A percentile compares a stretch with the other conserved stretches of the same genome.
phyloP scores from a whole-genome alignment of 768 basidiomycete species.

The Boletus sp. region DNA sequence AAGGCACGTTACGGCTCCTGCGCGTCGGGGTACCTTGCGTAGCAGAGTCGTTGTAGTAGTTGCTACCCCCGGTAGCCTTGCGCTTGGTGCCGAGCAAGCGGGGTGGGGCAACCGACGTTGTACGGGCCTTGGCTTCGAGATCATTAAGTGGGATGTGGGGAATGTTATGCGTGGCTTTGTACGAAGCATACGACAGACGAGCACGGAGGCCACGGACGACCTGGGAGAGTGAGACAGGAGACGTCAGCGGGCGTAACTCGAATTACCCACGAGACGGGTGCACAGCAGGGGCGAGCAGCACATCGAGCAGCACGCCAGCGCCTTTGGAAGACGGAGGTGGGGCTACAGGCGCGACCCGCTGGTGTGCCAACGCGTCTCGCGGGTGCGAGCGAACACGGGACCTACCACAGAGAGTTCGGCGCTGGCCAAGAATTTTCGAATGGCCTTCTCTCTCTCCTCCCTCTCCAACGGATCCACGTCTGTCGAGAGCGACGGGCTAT shows the following conservation, averaged over 20 bases:
- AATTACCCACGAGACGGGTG: slow-evolving; percentile 9
- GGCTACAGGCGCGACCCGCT: slow-evolving; percentile 23
- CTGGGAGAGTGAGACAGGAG: slow-evolving; percentile 44
- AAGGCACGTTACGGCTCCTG: slow-evolving; percentile 48
- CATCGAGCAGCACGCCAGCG: slow-evolving; percentile 1
- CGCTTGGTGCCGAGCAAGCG: slow-evolving; percentile 61
- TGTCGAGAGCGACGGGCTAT: slow-evolving; percentile 39
- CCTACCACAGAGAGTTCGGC: slow-evolving; percentile 81
- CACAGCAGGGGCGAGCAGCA: background rate
- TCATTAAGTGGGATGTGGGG: slow-evolving; percentile 65
- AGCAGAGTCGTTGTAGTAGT: slow-evolving; percentile 51
- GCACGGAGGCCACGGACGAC: slow-evolving; percentile 79
- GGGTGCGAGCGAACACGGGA: slow-evolving; percentile 30
- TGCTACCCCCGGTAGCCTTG: slow-evolving; percentile 41
- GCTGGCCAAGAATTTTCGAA: slow-evolving; percentile 74
- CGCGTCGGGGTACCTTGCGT: slow-evolving; percentile 43
- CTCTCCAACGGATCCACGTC: slow-evolving; percentile 45
- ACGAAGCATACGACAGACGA: slow-evolving; percentile 79
- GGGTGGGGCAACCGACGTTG: slow-evolving; percentile 44
- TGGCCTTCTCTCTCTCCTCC: slow-evolving; percentile 63
- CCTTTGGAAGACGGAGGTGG: slow-evolving; percentile 1
- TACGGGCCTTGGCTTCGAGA: slow-evolving; percentile 59
- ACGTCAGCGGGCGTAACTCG: slow-evolving; percentile 21
- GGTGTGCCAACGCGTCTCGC: slow-evolving; percentile 48
- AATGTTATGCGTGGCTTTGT: slow-evolving; percentile 77